phyloP scores from a whole-genome alignment of 2,329 filamentous ascomycete genomes.

The Alternaria sp. region DNA sequence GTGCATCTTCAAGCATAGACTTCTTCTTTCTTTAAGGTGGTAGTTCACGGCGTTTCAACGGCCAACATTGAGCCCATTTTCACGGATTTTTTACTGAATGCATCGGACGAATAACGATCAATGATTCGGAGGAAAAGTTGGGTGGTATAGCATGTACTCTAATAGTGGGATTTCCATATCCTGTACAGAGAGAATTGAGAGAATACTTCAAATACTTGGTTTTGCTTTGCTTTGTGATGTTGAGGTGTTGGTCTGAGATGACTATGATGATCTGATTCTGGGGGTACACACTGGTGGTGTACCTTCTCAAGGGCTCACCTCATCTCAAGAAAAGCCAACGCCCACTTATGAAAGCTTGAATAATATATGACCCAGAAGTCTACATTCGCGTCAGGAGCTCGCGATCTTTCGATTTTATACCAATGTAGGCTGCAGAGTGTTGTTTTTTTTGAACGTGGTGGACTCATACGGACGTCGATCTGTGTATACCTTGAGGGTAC shows the following conservation, averaged over 20 bases:
- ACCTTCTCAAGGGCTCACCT: background rate
- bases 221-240: slow-evolving; percentile 12
- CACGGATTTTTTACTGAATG: slow-evolving; percentile 33
- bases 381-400: background rate
- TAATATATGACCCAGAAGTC: background rate
- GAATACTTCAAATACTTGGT: slow-evolving; percentile 22
- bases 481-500: too few relatives aligned
- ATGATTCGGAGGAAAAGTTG: slow-evolving; percentile 47
- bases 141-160: slow-evolving; percentile 41
- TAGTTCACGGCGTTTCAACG: slow-evolving; percentile 42
- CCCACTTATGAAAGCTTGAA: background rate
- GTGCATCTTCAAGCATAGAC: slow-evolving; percentile 43
- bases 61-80: slow-evolving; percentile 37
- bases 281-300: too few relatives aligned
- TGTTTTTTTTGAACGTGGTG: background rate
- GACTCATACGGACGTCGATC: too few relatives aligned
- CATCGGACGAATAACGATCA: slow-evolving; percentile 48
- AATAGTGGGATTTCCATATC: slow-evolving; percentile 31
- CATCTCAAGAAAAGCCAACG: rapidly evolving
- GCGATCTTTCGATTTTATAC: background rate
- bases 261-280: background rate
- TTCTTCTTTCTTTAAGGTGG: slow-evolving; percentile 38
- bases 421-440: background rate
- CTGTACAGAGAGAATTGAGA: slow-evolving; percentile 36
- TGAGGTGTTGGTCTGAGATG: background rate